Percentiles rank a stretch among this genome's conserved stretches.
These are phyloP conservation scores for Cercospora beticola DNA, from an alignment of 2,329 filamentous ascomycete species.

Conservation along the genomic window DNA sequence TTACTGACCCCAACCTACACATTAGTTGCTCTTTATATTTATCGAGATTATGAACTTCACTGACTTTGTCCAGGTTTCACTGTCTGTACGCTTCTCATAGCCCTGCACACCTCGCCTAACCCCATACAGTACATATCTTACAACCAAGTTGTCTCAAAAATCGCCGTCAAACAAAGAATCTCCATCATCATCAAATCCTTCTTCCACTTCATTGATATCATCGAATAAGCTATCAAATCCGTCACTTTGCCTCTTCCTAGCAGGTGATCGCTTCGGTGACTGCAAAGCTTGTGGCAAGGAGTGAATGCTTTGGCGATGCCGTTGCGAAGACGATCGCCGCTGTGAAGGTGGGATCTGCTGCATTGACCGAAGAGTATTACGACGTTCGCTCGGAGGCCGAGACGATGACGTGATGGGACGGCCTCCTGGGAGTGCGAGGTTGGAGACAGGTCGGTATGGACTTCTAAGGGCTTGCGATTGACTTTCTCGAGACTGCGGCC, in stretches of 20 bases:
- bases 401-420: background rate
- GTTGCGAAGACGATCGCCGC: background rate
- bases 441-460: background rate
- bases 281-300: background rate
- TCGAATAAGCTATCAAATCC: background rate
- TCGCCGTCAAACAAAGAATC: background rate
- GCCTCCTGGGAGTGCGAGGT: background rate
- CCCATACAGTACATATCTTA: background rate
- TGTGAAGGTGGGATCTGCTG: background rate
- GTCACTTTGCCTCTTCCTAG: background rate
- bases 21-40: background rate
- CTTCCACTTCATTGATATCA: background rate
- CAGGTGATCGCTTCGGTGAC: background rate
- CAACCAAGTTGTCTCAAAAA: background rate
- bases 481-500: background rate
- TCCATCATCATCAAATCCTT: background rate
- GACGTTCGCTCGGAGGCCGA: background rate
- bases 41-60: background rate
- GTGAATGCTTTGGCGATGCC: background rate
- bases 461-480: background rate
- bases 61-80: background rate
- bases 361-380: background rate
- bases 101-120: background rate
- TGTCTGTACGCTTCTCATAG: background rate
- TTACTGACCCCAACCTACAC: constrained; percentile 1